These are phyloP conservation scores for Phytophthora pluvialis DNA, from an alignment of 352 stramenopile genomes.

Conservation along the genomic window DNA sequence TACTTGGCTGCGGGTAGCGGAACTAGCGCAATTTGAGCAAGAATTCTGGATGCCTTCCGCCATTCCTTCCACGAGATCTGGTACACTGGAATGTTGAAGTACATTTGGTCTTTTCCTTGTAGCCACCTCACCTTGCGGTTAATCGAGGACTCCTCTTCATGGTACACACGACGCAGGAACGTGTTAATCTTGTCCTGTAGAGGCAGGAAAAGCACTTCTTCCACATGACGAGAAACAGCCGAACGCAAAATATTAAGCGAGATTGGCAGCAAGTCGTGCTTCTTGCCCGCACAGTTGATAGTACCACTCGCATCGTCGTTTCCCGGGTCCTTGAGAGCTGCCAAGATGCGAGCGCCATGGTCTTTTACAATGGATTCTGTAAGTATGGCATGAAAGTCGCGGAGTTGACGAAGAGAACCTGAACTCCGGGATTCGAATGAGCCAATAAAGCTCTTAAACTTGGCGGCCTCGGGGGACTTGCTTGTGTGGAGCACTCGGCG, in stretches of 20 bases:
- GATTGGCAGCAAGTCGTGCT: constrained; percentile 39
- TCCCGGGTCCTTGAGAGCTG: constrained; percentile 53
- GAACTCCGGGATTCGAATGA: constrained; percentile 58
- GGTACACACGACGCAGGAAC: constrained; percentile 64
- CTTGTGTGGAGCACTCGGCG: constrained; percentile 79
- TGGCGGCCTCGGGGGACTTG: constrained; percentile 72
- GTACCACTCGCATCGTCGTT: constrained; percentile 27
- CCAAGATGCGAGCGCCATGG: constrained; percentile 69
- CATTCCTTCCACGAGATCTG: constrained; percentile 89
- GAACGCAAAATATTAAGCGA: constrained; percentile 61
- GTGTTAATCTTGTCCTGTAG: constrained; percentile 67
- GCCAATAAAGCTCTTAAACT: constrained; percentile 73
- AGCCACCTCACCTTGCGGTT: constrained; percentile 90
- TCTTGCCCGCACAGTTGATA: constrained; percentile 24
- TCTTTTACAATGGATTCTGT: constrained; percentile 70
- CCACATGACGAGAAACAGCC: constrained; percentile 78
- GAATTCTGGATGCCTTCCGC: constrained; percentile 72
- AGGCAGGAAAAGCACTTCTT: constrained; percentile 79
- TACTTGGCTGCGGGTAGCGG: constrained; percentile 79
- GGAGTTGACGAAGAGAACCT: constrained; percentile 57
- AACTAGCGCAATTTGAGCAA: constrained; percentile 63
- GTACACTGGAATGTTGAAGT: constrained; percentile 87
- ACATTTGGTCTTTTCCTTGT: constrained; percentile 91
- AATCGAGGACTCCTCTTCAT: constrained; percentile 79
- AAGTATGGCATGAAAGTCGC: constrained; percentile 66